Evolutionary conservation across 2,329 filamentous ascomycete species (phyloP), one percentile per base, ranked within the genome.

Genomic region (Lachnum nothofagi): DNA sequence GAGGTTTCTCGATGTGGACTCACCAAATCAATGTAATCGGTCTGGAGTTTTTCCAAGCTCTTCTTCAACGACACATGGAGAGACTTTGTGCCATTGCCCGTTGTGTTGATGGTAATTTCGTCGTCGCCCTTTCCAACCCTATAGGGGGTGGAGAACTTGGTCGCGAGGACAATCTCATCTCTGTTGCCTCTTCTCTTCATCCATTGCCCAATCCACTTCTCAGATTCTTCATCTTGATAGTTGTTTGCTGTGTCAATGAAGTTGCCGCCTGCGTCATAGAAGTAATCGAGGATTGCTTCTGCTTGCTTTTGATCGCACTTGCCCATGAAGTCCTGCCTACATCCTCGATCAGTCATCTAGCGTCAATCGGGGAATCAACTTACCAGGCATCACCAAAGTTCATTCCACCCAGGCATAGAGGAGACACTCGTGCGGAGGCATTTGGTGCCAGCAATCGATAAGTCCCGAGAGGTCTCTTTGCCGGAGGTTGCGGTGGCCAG

Each of bases 191-290:
- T 76, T 52, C 75, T 74, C 58, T 74, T 72, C 79, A 86, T 83
- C 83, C 84, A 88, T 57, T 85, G 81, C 29, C 85, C 85, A 48
- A 88, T 70, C 78, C 83, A 84, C 44, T 60, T 65, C 65, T 88
- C 84, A 0, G 77, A 81, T 58, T 83, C 66, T 44, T 77, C 78
- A 50, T 74, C 57, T 57, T 82, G 83, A 67, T 88, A 88, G 64
- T 82, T 83, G 68, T 81, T 85, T 50, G 82, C 52, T 14, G 80
- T 85, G 63, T 86, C 83, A 61, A 86, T 82, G 63, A 86, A 84
- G 67, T 86, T 86, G 12, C 83, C 82, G 3, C 82, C 82, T 0
- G 73, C 68, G 14, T 71, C 69, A 44, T 69, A 72, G 65, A 74
- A 85, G 48, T 71, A 72, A 55, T 84, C 80, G 1, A 85, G 70